phyloP scores from a whole-genome alignment of 2,329 filamentous ascomycete genomes.

The Colletotrichum magnum region DNA sequence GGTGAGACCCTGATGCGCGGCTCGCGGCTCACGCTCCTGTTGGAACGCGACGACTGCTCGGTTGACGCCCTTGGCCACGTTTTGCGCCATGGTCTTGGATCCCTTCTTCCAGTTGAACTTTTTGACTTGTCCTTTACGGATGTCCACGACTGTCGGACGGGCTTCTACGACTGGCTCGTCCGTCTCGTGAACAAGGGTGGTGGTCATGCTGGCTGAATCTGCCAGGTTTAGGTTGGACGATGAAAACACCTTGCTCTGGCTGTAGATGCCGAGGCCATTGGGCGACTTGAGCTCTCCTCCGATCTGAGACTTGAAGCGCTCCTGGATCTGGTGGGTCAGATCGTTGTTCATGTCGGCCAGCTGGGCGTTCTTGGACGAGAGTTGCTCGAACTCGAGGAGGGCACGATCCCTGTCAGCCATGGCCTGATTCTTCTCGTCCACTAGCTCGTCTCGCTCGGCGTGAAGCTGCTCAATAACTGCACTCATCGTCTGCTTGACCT shows the following conservation, averaged over 20 bases:
- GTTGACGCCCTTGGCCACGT: constrained; percentile 93
- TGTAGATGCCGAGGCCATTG: constrained; percentile 72
- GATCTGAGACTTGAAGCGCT: constrained; percentile 87
- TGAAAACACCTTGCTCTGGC: constrained; percentile 65
- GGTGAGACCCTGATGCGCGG: constrained; percentile 68
- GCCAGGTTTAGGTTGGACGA: constrained; percentile 64
- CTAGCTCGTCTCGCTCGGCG: constrained; percentile 82
- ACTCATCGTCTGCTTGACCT: constrained; percentile 72
- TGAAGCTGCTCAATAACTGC: constrained; percentile 72
- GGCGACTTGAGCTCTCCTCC: constrained; percentile 62
- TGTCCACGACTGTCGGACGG: constrained; percentile 94
- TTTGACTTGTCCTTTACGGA: constrained; percentile 92
- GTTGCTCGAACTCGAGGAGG: constrained; percentile 93
- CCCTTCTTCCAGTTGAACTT: constrained; percentile 99
- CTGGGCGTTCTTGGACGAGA: constrained; percentile 95
- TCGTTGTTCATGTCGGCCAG: constrained; percentile 96
- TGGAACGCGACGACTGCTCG: constrained; percentile 86
- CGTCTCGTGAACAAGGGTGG: constrained; percentile 72
- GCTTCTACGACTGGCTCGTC: constrained; percentile 78
- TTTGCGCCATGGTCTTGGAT: constrained; percentile 92
- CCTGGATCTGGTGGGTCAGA: constrained; percentile 93
- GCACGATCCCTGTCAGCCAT: constrained; percentile 92
- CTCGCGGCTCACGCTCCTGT: constrained; percentile 65
- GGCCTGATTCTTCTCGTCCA: constrained; percentile 87
- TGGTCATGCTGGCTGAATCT: constrained; percentile 68